A percentile compares a stretch with the other conserved stretches of the same genome.
Conservation (phyloP, 352 stramenopile genomes). For the Achlya hypogyna region DNA sequence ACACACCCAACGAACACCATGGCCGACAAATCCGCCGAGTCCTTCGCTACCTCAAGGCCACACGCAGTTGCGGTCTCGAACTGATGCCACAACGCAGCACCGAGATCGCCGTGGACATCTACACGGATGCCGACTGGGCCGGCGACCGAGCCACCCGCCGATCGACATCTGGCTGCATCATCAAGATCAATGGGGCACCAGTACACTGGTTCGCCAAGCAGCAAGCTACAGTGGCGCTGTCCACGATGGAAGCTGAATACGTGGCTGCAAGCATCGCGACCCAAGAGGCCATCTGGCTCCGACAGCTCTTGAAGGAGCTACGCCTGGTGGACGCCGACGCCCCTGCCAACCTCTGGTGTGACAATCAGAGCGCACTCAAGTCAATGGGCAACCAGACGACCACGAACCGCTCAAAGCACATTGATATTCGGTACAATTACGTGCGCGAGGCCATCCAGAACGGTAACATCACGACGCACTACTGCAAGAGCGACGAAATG, state of each 20-base stretch:
- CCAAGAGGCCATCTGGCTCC: neutral
- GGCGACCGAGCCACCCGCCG: slow-evolving; percentile 11
- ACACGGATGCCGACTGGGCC: slow-evolving; percentile 17
- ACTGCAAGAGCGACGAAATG: slow-evolving; percentile 23
- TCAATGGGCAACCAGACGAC: neutral
- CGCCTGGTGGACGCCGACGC: neutral
- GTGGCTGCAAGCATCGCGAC: neutral
- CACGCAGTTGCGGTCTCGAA: neutral
- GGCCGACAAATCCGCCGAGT: neutral
- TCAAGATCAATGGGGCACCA: slow-evolving; percentile 9
- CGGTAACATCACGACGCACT: slow-evolving; percentile 27
- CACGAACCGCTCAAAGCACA: slow-evolving; percentile 25
- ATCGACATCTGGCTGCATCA: slow-evolving; percentile 18
- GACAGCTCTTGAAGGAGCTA: neutral
- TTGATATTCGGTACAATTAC: slow-evolving; percentile 26
- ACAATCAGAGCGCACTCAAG: neutral
- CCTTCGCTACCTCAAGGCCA: neutral
- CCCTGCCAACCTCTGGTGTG: neutral
- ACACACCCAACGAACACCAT: neutral
- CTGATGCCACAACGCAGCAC: neutral
- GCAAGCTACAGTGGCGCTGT: slow-evolving; percentile 14
- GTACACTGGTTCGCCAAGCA: slow-evolving; percentile 2
- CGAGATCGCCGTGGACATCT: neutral
- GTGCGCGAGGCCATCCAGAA: slow-evolving; percentile 26
- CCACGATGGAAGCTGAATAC: slow-evolving; percentile 22